Evolutionary conservation across 1,284 basidiomycete genomes (phyloP), one percentile per base, ranked within the genome.

Genomic region (Ustilago hordei): DNA sequence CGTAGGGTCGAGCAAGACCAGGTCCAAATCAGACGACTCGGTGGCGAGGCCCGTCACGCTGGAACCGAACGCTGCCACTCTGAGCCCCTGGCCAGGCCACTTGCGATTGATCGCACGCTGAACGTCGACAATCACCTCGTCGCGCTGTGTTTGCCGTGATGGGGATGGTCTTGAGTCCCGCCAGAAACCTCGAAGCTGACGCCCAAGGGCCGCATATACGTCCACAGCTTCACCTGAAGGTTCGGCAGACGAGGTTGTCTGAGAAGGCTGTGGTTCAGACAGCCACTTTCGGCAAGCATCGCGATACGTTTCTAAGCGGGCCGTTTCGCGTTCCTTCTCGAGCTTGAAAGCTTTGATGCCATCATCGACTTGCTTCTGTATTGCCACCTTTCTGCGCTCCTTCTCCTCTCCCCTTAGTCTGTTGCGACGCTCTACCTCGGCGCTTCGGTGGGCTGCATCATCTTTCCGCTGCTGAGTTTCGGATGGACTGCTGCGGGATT

Each of bases 41-140:
- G 67, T 73, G 36, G 69, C 50, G 43, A 82, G 59, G 0, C 79
- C 81, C 1, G 81, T 83, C 28, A 78, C 73, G 35, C 78, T 79
- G n/a, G 81, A 82, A 45, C 82, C 82, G 52, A 83, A 83, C 2
- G 82, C 66, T 3, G 69, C 70, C 0, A 83, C 76, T 41, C 71
- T 50, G 9, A 83, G 68, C 6, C 60, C 64, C 19, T 69, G 60
- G 32, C 74, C 63, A 17, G 73, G 68, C 79, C 79, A 82, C 9
- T 59, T 60, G 31, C 31, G 38, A 23, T 58, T 63, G 50, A 83
- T 62, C n/a, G 71, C 68, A 3, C 47, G 56, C 59, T 83, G 73
- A 6, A 83, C 65, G 31, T 72, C 65, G n/a, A 55, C 43, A 36
- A 81, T 64, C 36, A 79, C 61, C 28, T 63, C 68, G 50, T 60